Conservation (phyloP, 805 yeast species). For the Wickerhamomyces subpelliculosus region DNA sequence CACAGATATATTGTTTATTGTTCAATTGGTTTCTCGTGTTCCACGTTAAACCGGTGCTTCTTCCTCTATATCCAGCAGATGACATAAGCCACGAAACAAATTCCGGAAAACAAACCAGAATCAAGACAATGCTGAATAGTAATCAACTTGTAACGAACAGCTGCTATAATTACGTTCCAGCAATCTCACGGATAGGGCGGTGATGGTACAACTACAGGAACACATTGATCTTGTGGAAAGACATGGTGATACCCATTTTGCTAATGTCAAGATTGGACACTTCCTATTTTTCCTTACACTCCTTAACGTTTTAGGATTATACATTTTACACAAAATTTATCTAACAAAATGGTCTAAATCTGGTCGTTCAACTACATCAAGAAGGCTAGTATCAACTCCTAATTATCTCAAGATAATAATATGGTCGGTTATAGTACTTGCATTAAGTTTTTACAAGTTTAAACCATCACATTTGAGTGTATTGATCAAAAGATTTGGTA, state of each 20-base stretch:
- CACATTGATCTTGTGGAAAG: conserved; percentile 25
- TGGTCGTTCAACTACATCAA: conserved; percentile 30
- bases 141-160: too few species aligned
- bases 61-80: too few species aligned
- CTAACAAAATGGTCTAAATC: conserved; percentile 30
- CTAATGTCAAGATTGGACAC: conserved; percentile 58
- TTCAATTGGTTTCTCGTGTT: too few species aligned
- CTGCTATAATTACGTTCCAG: too few species aligned
- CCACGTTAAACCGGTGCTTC: too few species aligned
- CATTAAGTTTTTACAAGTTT: conserved; percentile 29
- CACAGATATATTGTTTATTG: too few species aligned
- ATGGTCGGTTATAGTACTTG: conserved; percentile 28
- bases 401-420: conserved; percentile 26
- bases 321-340: conserved; percentile 26
- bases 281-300: conserved; percentile 36
- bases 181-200: too few species aligned
- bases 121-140: too few species aligned
- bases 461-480: conserved; percentile 26
- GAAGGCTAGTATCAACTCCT: conserved; percentile 28
- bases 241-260: conserved; percentile 48
- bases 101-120: too few species aligned
- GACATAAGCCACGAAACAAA: too few species aligned
- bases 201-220: too few species aligned
- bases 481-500: conserved; percentile 51
- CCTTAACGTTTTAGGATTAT: conserved; percentile 30